Conservation (phyloP, 371 early-diverging fungal species). For the Pancytospora epiphaga region DNA sequence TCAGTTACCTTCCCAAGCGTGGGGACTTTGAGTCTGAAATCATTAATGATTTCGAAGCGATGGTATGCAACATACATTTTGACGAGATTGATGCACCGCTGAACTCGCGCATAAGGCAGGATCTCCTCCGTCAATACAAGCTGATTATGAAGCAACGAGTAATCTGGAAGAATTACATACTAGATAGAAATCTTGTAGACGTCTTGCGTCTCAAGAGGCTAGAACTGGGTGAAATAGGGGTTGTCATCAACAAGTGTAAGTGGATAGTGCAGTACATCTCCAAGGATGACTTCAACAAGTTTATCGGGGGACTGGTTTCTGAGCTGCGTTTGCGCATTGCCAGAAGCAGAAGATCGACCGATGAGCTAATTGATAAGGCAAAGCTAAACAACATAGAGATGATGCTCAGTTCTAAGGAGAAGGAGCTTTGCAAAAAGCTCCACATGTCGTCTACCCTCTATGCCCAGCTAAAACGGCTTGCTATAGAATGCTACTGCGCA, state of each 20-base stretch:
- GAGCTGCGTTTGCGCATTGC: conserved; percentile 14
- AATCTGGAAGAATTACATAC: conserved; percentile 72
- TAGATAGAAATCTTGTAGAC: conserved; percentile 72
- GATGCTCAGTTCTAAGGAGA: conserved; percentile 10
- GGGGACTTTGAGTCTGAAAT: conserved; percentile 88
- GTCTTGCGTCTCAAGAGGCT: conserved; percentile 72
- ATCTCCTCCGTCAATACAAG: conserved; percentile 81
- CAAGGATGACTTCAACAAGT: conserved; percentile 68
- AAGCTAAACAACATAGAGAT: background rate
- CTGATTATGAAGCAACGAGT: conserved; percentile 70
- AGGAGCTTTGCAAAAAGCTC: conserved; percentile 8
- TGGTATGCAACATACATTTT: conserved; percentile 79
- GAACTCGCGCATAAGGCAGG: conserved; percentile 73
- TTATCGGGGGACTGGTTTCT: conserved; percentile 65
- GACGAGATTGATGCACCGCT: conserved; percentile 64
- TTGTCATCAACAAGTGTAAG: conserved; percentile 67
- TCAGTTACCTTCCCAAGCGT: conserved; percentile 89
- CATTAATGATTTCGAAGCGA: conserved; percentile 82
- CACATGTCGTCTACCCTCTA: background rate
- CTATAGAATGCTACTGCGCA: conserved; percentile 8
- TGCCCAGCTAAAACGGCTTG: conserved; percentile 10
- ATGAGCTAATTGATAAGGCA: background rate
- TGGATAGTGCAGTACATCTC: conserved; percentile 78
- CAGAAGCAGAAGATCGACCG: background rate
- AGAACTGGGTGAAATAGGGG: conserved; percentile 72